These are phyloP conservation scores for Cochliopodium minus DNA, from an alignment of 208 protist species.

Conservation along the genomic window DNA sequence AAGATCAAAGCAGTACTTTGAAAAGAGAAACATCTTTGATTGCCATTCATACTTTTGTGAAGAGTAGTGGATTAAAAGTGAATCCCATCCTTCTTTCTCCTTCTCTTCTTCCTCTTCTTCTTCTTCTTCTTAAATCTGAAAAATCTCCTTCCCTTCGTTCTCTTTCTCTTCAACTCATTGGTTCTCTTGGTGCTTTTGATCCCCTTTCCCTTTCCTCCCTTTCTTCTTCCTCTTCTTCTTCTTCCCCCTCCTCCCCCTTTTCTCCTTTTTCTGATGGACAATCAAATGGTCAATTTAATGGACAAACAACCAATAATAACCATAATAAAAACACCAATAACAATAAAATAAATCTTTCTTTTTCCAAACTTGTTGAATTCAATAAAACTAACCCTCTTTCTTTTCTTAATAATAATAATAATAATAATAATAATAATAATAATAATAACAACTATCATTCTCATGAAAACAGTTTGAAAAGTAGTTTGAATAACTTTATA, in stretches of 20 bases:
- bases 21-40: slow-evolving; percentile 40
- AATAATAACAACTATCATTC: too few relatives aligned
- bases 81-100: slow-evolving; percentile 43
- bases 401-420: too few relatives aligned
- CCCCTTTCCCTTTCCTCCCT: slow-evolving; percentile 23
- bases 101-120: slow-evolving; percentile 40
- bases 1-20: slow-evolving; percentile 40
- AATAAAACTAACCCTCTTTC: too few relatives aligned
- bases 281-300: slow-evolving; percentile 8
- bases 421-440: too few relatives aligned
- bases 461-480: too few relatives aligned
- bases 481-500: too few relatives aligned
- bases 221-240: too few relatives aligned
- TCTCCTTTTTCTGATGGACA: too few relatives aligned
- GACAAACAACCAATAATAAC: not conserved
- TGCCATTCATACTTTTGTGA: slow-evolving; percentile 40
- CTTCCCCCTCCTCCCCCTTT: too few relatives aligned
- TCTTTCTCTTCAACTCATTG: slow-evolving; percentile 57
- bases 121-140: slow-evolving; percentile 44
- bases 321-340: not conserved
- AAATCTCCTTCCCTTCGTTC: slow-evolving; percentile 26
- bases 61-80: slow-evolving; percentile 39
- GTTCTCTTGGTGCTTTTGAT: slow-evolving; percentile 68
- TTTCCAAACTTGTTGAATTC: not conserved
- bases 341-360: not conserved